A percentile compares a stretch with the other conserved stretches of the same genome.
Evolutionary conservation across 2,329 filamentous ascomycete species (phyloP).

Genomic region (Sporothrix pallida): DNA sequence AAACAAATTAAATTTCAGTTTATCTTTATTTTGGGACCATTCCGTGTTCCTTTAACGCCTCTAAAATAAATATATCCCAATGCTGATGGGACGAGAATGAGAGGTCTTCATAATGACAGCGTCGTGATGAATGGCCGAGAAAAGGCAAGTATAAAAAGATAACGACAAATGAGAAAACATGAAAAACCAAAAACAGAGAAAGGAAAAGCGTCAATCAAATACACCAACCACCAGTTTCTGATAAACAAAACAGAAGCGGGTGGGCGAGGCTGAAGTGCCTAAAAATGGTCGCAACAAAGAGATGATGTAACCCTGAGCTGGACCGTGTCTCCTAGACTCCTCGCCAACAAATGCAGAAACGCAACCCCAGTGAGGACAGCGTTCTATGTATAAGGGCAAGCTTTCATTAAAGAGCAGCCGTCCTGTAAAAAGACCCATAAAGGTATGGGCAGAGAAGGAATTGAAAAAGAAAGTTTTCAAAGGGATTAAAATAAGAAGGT

Average conservation of each 20-base stretch:
- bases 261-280: not conserved
- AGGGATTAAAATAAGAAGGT: not conserved
- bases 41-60: conserved; percentile 34
- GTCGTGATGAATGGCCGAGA: not conserved
- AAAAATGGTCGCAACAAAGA: too few relatives aligned
- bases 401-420: not conserved
- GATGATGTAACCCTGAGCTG: not conserved
- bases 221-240: not conserved
- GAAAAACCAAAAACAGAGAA: not conserved
- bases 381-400: too few relatives aligned
- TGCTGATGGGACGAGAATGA: not conserved
- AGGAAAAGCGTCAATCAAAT: too few relatives aligned
- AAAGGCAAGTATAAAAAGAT: not conserved
- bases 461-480: too few relatives aligned
- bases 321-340: not conserved
- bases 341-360: not conserved
- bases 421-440: not conserved
- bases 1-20: not conserved
- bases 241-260: not conserved
- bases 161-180: not conserved
- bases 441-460: not conserved
- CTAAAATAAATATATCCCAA: conserved; percentile 14
- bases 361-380: too few relatives aligned
- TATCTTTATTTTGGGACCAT: conserved; percentile 32
- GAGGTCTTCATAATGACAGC: too few relatives aligned